These are phyloP conservation scores for Melampsora abietis-canadensis DNA, from an alignment of 1,284 basidiomycete species.

Conservation along the genomic window DNA sequence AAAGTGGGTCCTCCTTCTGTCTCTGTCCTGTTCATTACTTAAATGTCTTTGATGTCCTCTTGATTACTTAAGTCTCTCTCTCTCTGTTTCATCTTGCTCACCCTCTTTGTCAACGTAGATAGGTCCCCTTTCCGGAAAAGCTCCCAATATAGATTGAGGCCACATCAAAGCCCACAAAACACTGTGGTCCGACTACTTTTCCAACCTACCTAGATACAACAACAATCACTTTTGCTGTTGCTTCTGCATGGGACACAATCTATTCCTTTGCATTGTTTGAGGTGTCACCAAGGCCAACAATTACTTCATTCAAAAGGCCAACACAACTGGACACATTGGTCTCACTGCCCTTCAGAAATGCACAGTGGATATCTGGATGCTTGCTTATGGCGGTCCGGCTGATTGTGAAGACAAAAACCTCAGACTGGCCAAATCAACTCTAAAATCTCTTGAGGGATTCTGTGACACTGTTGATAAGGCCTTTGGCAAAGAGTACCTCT, in stretches of 20 bases:
- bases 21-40: too few relatives aligned
- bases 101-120: not conserved
- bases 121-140: not conserved
- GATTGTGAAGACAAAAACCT: constrained; percentile 1
- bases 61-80: too few relatives aligned
- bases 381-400: constrained; percentile 1
- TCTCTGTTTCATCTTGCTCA: too few relatives aligned
- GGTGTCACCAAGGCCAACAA: not conserved
- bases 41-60: too few relatives aligned
- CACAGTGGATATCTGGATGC: not conserved
- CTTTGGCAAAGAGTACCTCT: constrained; percentile 7
- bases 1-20: too few relatives aligned
- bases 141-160: not conserved
- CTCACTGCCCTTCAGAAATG: not conserved
- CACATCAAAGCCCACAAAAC: constrained; percentile 1
- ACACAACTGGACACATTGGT: not conserved
- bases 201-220: not conserved
- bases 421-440: not conserved
- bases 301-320: not conserved
- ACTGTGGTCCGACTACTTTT: not conserved
- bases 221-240: not conserved
- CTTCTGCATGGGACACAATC: not conserved
- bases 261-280: not conserved
- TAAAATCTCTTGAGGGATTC: not conserved
- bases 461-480: not conserved